phyloP scores from a whole-genome alignment of 805 yeast species.

The Isabelozyma heimii region DNA sequence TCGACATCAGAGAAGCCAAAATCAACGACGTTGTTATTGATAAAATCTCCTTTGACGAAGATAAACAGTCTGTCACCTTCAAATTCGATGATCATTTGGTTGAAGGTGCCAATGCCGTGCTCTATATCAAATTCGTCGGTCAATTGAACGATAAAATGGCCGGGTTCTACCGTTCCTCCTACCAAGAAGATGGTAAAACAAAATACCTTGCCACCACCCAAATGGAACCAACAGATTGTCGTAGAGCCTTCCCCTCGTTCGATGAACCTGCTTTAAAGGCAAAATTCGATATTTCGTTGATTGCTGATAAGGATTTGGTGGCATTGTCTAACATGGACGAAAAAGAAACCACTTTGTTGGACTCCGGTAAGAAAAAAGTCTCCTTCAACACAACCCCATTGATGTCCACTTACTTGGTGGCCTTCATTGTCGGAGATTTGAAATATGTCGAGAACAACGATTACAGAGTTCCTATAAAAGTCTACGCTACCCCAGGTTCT shows the following conservation, averaged over 20 bases:
- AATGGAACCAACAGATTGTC: slow-evolving; percentile 84
- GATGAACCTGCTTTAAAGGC: slow-evolving; percentile 85
- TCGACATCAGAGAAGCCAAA: slow-evolving; percentile 54
- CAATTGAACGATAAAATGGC: slow-evolving; percentile 75
- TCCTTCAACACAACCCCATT: slow-evolving; percentile 72
- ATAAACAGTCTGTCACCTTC: slow-evolving; percentile 41
- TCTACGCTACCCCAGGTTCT: slow-evolving; percentile 76
- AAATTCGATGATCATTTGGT: slow-evolving; percentile 31
- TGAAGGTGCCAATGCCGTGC: slow-evolving; percentile 37
- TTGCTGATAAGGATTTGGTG: slow-evolving; percentile 54
- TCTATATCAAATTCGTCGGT: slow-evolving; percentile 58
- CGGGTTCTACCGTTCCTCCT: slow-evolving; percentile 74
- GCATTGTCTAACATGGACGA: slow-evolving; percentile 72
- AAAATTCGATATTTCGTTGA: slow-evolving; percentile 60
- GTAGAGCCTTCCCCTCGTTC: slow-evolving; percentile 83
- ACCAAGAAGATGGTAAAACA: slow-evolving; percentile 58
- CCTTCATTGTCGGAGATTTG: slow-evolving; percentile 80
- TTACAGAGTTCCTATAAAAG: slow-evolving; percentile 74
- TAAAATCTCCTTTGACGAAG: slow-evolving; percentile 28
- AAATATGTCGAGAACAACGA: slow-evolving; percentile 65
- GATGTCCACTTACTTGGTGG: slow-evolving; percentile 84
- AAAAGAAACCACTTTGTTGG: slow-evolving; percentile 41
- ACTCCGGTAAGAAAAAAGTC: slow-evolving; percentile 51
- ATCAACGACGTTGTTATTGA: slow-evolving; percentile 24
- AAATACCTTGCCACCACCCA: slow-evolving; percentile 80